phyloP scores from a whole-genome alignment of 768 basidiomycete species.

The Suillus subalutaceus region DNA sequence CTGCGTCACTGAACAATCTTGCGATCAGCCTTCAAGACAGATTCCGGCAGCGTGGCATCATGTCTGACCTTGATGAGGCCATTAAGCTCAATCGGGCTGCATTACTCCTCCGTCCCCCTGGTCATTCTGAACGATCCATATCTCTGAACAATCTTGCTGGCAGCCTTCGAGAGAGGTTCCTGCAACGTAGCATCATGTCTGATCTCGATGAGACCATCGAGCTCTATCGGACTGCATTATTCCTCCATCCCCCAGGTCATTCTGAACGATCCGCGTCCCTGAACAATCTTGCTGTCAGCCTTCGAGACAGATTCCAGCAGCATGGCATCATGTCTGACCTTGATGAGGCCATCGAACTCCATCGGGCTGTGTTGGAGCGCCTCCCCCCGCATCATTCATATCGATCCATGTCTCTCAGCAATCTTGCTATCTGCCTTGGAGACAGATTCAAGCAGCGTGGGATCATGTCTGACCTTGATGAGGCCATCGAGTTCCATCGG shows the following conservation, averaged over 20 bases:
- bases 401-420: slow-evolving; percentile 9
- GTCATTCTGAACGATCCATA: background rate
- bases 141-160: too few relatives aligned
- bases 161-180: too few relatives aligned
- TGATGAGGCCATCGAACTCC: slow-evolving; percentile 18
- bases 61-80: too few relatives aligned
- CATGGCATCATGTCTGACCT: slow-evolving; percentile 13
- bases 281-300: background rate
- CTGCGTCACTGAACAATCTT: too few relatives aligned
- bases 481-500: slow-evolving; percentile 8
- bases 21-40: too few relatives aligned
- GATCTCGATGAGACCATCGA: too few relatives aligned
- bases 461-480: slow-evolving; percentile 15
- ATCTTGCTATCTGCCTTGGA: slow-evolving; percentile 17
- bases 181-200: too few relatives aligned
- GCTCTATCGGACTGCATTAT: too few relatives aligned
- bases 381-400: background rate
- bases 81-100: too few relatives aligned
- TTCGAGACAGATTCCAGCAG: background rate
- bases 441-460: slow-evolving; percentile 12
- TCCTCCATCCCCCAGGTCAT: too few relatives aligned
- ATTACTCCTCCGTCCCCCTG: too few relatives aligned
- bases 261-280: background rate
- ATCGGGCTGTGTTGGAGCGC: background rate
- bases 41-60: too few relatives aligned